Percentiles rank a stretch among this genome's conserved stretches.
These are phyloP conservation scores for Pisolithus orientalis DNA, from an alignment of 768 basidiomycete genomes.

Conservation along the genomic window DNA sequence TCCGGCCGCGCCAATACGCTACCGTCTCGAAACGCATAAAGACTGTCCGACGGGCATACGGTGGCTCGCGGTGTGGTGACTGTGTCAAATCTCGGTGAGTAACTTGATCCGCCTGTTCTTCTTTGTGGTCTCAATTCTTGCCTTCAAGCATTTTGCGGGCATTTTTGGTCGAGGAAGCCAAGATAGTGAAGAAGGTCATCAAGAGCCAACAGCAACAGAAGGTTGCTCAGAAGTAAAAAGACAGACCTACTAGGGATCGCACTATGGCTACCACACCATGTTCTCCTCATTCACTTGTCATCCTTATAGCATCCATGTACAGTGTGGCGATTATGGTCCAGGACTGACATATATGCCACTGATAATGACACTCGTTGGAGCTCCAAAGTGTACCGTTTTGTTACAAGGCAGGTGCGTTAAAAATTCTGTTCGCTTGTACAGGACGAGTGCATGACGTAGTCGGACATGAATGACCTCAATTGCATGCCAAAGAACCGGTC, in stretches of 20 bases:
- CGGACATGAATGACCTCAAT: too few relatives aligned
- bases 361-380: background rate
- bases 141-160: slow-evolving; percentile 83
- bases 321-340: background rate
- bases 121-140: background rate
- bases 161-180: slow-evolving; percentile 99
- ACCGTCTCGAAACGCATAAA: slow-evolving; percentile 96
- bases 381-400: too few relatives aligned
- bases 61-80: slow-evolving; percentile 92
- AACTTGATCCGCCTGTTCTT: background rate
- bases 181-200: slow-evolving; percentile 99
- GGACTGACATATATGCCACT: background rate
- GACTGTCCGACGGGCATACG: slow-evolving; percentile 93
- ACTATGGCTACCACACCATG: background rate
- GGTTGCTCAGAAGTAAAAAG: slow-evolving; percentile 19
- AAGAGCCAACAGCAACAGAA: slow-evolving; percentile 80
- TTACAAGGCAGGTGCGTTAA: too few relatives aligned
- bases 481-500: too few relatives aligned
- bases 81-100: slow-evolving; percentile 93
- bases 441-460: too few relatives aligned
- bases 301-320: background rate
- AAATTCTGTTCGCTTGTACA: too few relatives aligned
- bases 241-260: background rate
- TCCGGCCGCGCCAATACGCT: slow-evolving; percentile 94
- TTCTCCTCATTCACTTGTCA: background rate